phyloP scores from a whole-genome alignment of 257 asterid genomes.

The Ilex asprella region DNA sequence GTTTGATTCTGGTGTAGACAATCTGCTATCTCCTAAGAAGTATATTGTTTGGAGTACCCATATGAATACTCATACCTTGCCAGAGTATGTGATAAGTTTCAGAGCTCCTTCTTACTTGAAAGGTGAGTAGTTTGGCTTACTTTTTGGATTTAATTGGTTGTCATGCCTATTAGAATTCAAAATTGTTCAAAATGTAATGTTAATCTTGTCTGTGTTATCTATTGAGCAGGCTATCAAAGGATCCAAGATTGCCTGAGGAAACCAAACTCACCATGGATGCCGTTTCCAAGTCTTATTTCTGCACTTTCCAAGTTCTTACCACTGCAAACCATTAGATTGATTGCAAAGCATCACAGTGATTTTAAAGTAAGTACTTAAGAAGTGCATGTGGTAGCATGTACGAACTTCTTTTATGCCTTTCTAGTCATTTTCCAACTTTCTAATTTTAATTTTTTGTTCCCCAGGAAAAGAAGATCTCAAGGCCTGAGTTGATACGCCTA shows the following conservation, averaged over 20 bases:
- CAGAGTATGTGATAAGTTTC: slow-evolving; percentile 47
- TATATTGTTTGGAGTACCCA: slow-evolving; percentile 51
- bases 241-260: slow-evolving; percentile 8
- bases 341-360: slow-evolving; percentile 31
- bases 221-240: slow-evolving; percentile 19
- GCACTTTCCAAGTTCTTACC: slow-evolving; percentile 38
- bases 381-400: not conserved
- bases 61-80: slow-evolving; percentile 54
- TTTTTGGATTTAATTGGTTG: not conserved
- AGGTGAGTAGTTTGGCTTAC: slow-evolving; percentile 22
- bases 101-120: slow-evolving; percentile 17
- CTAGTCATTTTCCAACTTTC: not conserved
- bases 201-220: not conserved
- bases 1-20: slow-evolving; percentile 52
- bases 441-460: not conserved
- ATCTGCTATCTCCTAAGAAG: slow-evolving; percentile 33
- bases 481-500: slow-evolving; percentile 33
- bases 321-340: slow-evolving; percentile 27
- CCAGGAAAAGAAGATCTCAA: slow-evolving; percentile 40
- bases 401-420: not conserved
- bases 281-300: slow-evolving; percentile 30
- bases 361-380: slow-evolving; percentile 25
- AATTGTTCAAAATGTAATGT: not conserved
- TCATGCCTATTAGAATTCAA: not conserved
- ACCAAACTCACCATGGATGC: slow-evolving; percentile 49